Base-by-base conservation (phyloP, 352 stramenopile species). In the Phytophthora constricta region DNA sequence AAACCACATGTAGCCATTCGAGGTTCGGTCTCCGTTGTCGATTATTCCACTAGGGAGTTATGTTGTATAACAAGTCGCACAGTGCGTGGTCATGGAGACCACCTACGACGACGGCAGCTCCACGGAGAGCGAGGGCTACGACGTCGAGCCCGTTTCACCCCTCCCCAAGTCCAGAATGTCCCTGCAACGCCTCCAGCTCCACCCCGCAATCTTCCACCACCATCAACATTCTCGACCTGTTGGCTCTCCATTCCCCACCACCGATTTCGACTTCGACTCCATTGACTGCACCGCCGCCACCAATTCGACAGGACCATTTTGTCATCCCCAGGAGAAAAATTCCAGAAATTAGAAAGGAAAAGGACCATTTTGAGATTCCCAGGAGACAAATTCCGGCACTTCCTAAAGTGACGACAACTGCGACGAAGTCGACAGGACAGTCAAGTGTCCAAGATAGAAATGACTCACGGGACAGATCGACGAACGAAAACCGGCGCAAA, bases 101-200 rank as follows among this genome's bases (percentile, higher is more conserved):
- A n/a, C n/a, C n/a, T n/a, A n/a, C n/a, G 43, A 25, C 43, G 43
- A 27, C 20, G 43, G 20, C 43, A 50, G 43, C 43, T 50, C 43
- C 20, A 50, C 43, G n/a, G 43, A 50, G 43, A 50, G 43, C 43
- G 43, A 50, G n/a, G 20, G 19, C 43, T 16, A 11, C 39, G 39
- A 7, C 13, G 5, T 19, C n/a, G n/a, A n/a, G n/a, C n/a, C n/a
- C 31, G 31, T 11, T 7, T 37, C 31, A 11, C 31, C 31, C 31
- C 7, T 37, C 13, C 31, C 7, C 31, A 7, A 37, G 31, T 7
- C 31, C 13, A 37, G 31, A n/a, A n/a, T 37, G 31, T 11, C 7
- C 31, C 31, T 37, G 31, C 31, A 37, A 11, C 31, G 13, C 7
- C 31, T 13, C 31, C 31, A 37, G 31, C 31, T 11, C 31, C 31